These are phyloP conservation scores for Mycena vitilis DNA, from an alignment of 768 basidiomycete genomes.

Conservation along the genomic window DNA sequence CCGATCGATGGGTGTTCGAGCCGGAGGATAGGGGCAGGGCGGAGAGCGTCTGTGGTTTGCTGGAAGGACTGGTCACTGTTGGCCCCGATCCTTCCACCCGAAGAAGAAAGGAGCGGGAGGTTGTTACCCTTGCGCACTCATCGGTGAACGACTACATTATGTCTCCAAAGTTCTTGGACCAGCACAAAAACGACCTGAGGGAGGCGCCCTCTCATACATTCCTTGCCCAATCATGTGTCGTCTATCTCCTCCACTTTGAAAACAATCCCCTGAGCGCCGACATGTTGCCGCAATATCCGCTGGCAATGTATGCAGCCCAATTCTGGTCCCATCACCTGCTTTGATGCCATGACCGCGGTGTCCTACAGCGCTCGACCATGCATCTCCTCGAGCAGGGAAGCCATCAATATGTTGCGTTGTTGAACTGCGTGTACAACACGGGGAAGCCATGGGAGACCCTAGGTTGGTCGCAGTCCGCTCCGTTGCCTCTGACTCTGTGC, in stretches of 20 bases:
- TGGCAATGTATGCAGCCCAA: neutral
- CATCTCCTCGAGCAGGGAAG: conserved; percentile 10
- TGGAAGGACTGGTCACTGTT: too few species aligned
- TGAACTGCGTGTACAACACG: neutral
- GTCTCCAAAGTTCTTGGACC: neutral
- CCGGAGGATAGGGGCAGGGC: neutral
- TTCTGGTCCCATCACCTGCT: conserved; percentile 16
- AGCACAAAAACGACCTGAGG: neutral
- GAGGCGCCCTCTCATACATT: neutral
- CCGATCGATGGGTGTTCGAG: neutral
- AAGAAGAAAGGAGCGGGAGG: too few species aligned
- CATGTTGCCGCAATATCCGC: neutral
- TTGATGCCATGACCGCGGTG: neutral
- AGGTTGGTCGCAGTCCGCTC: too few species aligned
- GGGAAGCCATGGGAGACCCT: too few species aligned
- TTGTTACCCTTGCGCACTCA: neutral
- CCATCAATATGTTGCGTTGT: conserved; percentile 2
- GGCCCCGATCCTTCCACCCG: too few species aligned
- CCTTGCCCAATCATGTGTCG: conserved; percentile 13
- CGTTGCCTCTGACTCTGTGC: too few species aligned
- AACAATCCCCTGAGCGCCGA: conserved; percentile 1
- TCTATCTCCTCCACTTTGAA: conserved; percentile 14
- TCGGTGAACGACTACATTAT: conserved; percentile 22
- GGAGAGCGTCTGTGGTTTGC: too few species aligned
- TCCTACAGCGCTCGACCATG: neutral